Base-by-base conservation (phyloP, 495 filamentous ascomycete species). In the Aspergillus haitiensis region DNA sequence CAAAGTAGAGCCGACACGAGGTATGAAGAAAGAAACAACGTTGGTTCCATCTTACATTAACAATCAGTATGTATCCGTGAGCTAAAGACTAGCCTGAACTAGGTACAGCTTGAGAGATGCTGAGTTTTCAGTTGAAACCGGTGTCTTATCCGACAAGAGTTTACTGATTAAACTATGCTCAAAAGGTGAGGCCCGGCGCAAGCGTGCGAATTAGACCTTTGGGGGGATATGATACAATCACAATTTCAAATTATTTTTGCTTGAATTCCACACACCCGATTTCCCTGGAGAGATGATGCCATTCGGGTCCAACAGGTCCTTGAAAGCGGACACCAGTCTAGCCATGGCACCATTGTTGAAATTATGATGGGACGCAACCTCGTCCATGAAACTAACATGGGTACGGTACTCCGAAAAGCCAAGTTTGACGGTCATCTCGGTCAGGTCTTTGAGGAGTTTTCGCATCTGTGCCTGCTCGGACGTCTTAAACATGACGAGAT, bases 351-450 rank as follows among this genome's bases (percentile, higher is more conserved):
- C 11, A 9, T 39, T n/a, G n/a, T 62, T 58, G 16, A 52, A 63
- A 31, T 48, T 35, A 8, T 58, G 33, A 7, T 58, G n/a, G 9
- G 37, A 32, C 3, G 61, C 61, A 54, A 63, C 32, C 18, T 58
- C 5, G 31, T 59, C 55, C 55, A 59, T 63, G 33, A 55, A 59
- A 32, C 37, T 13, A 11, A 63, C 55, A 50, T 63, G 55, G 1
- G 61, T 63, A 9, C 51, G 51, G 40, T 63, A 63, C 32, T 63
- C 61, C 16, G 35, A 48, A 33, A 27, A 55, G 2, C 61, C 56
- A 33, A 56, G 52, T 46, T 44, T 55, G 52, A 55, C 52, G 7
- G 52, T 55, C 33, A 48, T 57, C 7, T 57, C 55, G 0, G 55
- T 48, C 1, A 48, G 34, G 31, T 49, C 55, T 18, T 57, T 47